phyloP scores from a whole-genome alignment of 192 early-diverging fungal genomes.

The Pilaira anomala region DNA sequence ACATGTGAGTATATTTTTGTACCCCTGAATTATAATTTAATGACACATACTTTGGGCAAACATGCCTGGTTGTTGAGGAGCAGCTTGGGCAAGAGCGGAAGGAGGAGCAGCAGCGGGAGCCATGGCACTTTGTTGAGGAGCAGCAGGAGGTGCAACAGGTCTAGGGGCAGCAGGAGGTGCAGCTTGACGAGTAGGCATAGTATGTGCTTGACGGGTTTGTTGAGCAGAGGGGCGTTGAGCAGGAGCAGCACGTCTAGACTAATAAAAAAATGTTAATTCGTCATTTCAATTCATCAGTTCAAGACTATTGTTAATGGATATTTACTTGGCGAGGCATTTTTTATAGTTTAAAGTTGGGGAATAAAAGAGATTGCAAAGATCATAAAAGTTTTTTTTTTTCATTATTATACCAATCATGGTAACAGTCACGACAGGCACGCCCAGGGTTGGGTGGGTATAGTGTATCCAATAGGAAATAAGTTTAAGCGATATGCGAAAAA shows the following conservation, averaged over 20 bases:
- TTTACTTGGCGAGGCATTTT: conserved; percentile 32
- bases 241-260: conserved; percentile 45
- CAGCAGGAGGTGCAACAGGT: conserved; percentile 12
- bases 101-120: conserved; percentile 34
- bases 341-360: neutral
- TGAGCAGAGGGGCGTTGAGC: conserved; percentile 44
- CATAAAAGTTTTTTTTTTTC: neutral
- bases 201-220: conserved; percentile 52
- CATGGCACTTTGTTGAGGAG: conserved; percentile 37
- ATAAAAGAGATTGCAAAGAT: neutral
- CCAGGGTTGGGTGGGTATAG: too few relatives aligned
- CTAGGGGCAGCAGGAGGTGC: conserved; percentile 47
- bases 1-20: neutral
- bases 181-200: conserved; percentile 61
- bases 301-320: neutral
- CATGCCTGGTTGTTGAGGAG: conserved; percentile 70
- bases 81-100: conserved; percentile 52
- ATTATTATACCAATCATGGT: too few relatives aligned
- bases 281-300: neutral
- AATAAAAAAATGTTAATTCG: conserved; percentile 1
- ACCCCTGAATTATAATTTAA: neutral
- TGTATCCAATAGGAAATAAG: too few relatives aligned
- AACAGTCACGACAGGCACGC: neutral
- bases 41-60: conserved; percentile 61
- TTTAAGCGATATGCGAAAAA: too few relatives aligned